phyloP scores from a whole-genome alignment of 2,329 filamentous ascomycete species.

The Achaetomium macrosporum region DNA sequence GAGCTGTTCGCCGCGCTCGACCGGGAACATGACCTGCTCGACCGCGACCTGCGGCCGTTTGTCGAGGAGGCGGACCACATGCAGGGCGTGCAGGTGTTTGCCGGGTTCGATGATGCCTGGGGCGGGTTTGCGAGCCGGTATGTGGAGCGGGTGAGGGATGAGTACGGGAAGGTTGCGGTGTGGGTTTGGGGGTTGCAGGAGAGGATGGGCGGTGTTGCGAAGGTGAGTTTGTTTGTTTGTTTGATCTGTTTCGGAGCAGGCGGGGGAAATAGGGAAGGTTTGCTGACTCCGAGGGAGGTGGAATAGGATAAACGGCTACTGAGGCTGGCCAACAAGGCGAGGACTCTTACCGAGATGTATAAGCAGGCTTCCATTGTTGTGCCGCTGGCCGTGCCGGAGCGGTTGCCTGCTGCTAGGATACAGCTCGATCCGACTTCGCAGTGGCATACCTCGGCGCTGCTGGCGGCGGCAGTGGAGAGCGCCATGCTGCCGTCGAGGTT shows the following conservation, averaged over 20 bases:
- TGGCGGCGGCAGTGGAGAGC: constrained; percentile 72
- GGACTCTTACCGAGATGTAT: constrained; percentile 62
- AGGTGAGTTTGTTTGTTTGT: constrained; percentile 36
- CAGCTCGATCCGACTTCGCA: constrained; percentile 55
- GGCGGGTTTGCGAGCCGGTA: constrained; percentile 70
- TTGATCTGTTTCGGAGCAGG: neutral
- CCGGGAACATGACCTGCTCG: constrained; percentile 77
- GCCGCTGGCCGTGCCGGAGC: constrained; percentile 60
- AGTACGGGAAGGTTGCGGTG: constrained; percentile 80
- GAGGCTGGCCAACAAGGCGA: constrained; percentile 67
- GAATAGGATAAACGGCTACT: constrained; percentile 55
- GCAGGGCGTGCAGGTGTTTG: constrained; percentile 77
- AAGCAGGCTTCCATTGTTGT: constrained; percentile 70
- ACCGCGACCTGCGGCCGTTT: constrained; percentile 84
- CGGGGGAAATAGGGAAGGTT: neutral
- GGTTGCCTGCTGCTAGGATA: constrained; percentile 52
- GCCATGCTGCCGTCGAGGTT: constrained; percentile 72
- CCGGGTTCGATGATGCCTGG: constrained; percentile 72
- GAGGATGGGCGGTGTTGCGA: constrained; percentile 43
- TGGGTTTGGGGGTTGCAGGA: constrained; percentile 84
- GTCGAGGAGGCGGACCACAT: constrained; percentile 89
- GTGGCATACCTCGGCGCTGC: constrained; percentile 77
- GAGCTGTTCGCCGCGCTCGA: constrained; percentile 70
- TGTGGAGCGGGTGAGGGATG: constrained; percentile 73
- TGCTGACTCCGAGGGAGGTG: neutral